Percentiles rank a stretch among this genome's conserved stretches.
Conservation (phyloP, 2,329 filamentous ascomycete species). For the Leptographium lundbergii region DNA sequence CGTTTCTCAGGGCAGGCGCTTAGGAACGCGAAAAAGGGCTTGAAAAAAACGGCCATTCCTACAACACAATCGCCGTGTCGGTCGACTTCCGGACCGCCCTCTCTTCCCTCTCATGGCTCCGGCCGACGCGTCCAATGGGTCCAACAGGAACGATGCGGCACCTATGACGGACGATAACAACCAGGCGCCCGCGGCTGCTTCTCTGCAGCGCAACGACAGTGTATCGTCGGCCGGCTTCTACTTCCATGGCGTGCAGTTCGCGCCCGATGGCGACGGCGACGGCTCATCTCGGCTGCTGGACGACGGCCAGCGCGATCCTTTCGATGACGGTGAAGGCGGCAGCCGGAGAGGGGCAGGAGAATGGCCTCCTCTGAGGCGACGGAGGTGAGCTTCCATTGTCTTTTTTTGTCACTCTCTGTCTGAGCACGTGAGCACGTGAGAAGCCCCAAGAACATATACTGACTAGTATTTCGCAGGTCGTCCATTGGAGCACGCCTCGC, state of each 20-base stretch:
- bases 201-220: constrained; percentile 5
- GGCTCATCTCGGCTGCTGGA: constrained; percentile 3
- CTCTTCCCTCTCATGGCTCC: background rate
- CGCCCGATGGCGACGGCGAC: background rate
- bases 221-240: constrained; percentile 2
- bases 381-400: background rate
- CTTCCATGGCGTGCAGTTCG: constrained; percentile 10
- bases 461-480: constrained; percentile 2
- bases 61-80: too few relatives aligned
- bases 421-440: background rate
- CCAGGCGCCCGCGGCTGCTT: background rate
- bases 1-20: background rate
- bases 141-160: background rate
- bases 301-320: constrained; percentile 2
- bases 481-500: constrained; percentile 45
- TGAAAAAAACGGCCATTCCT: too few relatives aligned
- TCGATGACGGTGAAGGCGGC: background rate
- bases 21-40: background rate
- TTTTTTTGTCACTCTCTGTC: background rate
- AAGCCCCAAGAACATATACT: background rate
- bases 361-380: constrained; percentile 7
- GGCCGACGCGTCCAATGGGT: background rate
- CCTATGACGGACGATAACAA: background rate
- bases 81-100: background rate
- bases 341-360: background rate